Percentiles rank a stretch among this genome's conserved stretches.
Conservation (phyloP, 768 basidiomycete genomes). For the Leccinum incarnatum region DNA sequence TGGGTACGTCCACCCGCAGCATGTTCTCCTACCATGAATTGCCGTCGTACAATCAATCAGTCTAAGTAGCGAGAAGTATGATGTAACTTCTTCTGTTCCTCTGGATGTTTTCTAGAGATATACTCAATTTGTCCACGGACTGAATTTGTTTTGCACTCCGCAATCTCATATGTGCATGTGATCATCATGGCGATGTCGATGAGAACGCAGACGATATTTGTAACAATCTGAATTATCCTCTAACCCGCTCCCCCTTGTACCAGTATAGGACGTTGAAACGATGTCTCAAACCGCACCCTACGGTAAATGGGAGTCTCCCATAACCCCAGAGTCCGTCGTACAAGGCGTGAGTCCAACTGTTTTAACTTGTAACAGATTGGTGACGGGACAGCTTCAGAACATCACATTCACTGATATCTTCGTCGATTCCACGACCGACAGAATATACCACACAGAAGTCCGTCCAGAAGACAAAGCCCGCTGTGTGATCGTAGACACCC, state of each 20-base stretch:
- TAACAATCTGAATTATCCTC: not conserved
- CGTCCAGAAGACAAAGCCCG: slow-evolving; percentile 45
- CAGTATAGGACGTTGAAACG: not conserved
- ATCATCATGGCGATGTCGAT: not conserved
- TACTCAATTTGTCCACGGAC: not conserved
- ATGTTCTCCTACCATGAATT: not conserved
- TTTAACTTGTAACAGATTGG: not conserved
- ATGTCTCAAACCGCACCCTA: slow-evolving; percentile 44
- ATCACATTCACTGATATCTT: slow-evolving; percentile 41
- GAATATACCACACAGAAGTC: slow-evolving; percentile 55
- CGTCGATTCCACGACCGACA: slow-evolving; percentile 48
- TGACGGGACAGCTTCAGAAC: slow-evolving; percentile 22
- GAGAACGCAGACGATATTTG: not conserved
- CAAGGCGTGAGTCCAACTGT: slow-evolving; percentile 37
- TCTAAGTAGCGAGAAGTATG: no score
- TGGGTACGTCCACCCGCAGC: not conserved
- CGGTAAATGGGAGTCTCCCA: slow-evolving; percentile 61
- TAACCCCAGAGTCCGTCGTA: slow-evolving; percentile 51
- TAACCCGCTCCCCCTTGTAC: not conserved
- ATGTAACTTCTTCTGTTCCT: no score
- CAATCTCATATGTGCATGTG: not conserved
- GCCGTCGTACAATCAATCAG: no score
- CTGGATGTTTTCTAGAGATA: no score
- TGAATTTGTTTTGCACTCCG: not conserved
- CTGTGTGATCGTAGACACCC: slow-evolving; percentile 40